phyloP scores from a whole-genome alignment of 108 stramenopile species.

The Tribonema minus region DNA sequence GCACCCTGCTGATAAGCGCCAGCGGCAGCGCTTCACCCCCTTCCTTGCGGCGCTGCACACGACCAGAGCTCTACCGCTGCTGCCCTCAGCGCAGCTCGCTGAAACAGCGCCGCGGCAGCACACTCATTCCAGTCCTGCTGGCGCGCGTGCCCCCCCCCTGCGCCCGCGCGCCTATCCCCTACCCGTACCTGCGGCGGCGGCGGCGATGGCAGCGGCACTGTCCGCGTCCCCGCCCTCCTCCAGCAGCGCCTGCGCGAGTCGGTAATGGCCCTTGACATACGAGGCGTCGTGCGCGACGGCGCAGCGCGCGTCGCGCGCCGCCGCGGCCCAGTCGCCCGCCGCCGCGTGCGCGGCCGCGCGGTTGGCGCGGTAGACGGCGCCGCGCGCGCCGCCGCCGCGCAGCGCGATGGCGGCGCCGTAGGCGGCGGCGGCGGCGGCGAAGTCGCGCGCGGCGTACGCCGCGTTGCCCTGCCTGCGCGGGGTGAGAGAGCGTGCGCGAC shows the following conservation, averaged over 20 bases:
- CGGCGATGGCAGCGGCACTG: slow-evolving; percentile 2
- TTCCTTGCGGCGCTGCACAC: not conserved
- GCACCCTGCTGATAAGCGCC: no score
- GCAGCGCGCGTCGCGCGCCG: not conserved
- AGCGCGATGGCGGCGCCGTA: not conserved
- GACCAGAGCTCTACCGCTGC: not conserved
- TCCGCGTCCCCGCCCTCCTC: not conserved
- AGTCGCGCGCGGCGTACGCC: not conserved
- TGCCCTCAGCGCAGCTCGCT: not conserved
- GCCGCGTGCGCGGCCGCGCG: slow-evolving; percentile 5
- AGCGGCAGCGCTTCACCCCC: not conserved
- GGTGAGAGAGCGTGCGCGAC: not conserved
- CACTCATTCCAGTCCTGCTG: no score
- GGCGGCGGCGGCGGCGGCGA: not conserved
- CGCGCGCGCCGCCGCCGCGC: not conserved
- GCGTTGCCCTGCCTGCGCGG: not conserved
- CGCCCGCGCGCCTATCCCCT: no score
- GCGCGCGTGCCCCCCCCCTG: no score
- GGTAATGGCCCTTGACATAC: slow-evolving; percentile 13
- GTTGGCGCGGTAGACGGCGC: not conserved
- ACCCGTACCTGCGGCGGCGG: no score
- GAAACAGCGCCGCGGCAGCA: no score
- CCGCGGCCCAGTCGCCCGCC: not conserved
- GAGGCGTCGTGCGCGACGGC: not conserved
- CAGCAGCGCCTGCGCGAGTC: slow-evolving; percentile 18